Evolutionary conservation across 2,329 filamentous ascomycete genomes (phyloP), one percentile per base, ranked within the genome.

Genomic region (Rutstroemia sydowiana): DNA sequence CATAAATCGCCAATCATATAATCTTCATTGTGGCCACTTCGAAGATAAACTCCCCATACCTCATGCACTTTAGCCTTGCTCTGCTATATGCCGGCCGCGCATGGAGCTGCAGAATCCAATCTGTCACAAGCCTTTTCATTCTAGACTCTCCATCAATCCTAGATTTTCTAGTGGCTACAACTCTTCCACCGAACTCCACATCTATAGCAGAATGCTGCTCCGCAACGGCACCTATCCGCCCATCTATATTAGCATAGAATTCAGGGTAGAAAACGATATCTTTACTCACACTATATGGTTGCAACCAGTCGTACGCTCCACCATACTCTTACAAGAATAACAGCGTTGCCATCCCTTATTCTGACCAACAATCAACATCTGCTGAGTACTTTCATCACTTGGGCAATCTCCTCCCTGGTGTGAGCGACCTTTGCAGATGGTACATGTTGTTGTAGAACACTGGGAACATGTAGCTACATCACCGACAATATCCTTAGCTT

Each of bases 221-320:
- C 59, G 46, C 77, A 81, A 1, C 46, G 63, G 46, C 75, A 80
- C 0, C 70, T 77, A 37, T 8, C 5, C 23, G 46, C 9, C 37
- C 9, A 10, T 2, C 8, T 32, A 10, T 39, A 39, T 56, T 18
- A 58, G 46, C 5, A 45, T 48, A 45, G 30, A 48, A 43, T 34
- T 8, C 41, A 46, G 42, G 11, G 9, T 30, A 13, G 34, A 20
- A 21, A 44, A 13, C 1, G 21, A 5, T 14, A 42, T 21, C 6
- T 2, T 3, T 2, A 30, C 75, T 60, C 57, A 82, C 78, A 55
- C 77, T 3, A 82, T 82, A 47, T 82, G 79, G 46, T 76, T 69
- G 54, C 79, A 82, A 1, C 79, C 79, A 0, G 31, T n/a, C 0
- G 60, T 26, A 0, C 79, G 63, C 62, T 81, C 76, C 0, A 83